Evolutionary conservation across 805 yeast genomes (phyloP).

Genomic region (Yamadazyma akitaensis): DNA sequence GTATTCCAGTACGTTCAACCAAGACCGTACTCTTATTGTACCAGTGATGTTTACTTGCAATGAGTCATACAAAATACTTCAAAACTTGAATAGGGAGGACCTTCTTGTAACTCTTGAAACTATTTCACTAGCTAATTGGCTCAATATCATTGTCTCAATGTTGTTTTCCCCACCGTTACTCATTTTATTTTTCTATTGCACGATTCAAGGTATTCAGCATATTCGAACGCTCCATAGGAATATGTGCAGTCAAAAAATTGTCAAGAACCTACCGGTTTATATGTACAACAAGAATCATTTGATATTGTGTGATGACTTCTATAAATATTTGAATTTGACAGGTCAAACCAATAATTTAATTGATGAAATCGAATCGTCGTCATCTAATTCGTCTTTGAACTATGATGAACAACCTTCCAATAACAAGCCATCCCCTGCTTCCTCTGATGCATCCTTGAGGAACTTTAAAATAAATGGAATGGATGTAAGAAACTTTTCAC

Average conservation of each 20-base stretch:
- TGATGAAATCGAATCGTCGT: slow-evolving; percentile 1
- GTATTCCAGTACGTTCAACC: slow-evolving; percentile 47
- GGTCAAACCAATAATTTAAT: slow-evolving; percentile 21
- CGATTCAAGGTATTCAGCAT: slow-evolving; percentile 28
- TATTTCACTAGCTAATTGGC: slow-evolving; percentile 35
- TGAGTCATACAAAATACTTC: slow-evolving; percentile 33
- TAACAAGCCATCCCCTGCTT: slow-evolving; percentile 14
- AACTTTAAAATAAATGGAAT: slow-evolving; percentile 43
- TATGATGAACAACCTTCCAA: not conserved
- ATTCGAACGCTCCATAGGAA: slow-evolving; percentile 25
- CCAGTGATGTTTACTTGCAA: slow-evolving; percentile 54
- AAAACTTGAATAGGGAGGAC: slow-evolving; percentile 7
- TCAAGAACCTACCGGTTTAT: slow-evolving; percentile 35
- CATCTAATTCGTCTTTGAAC: slow-evolving; percentile 4
- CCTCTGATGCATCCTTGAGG: slow-evolving; percentile 22
- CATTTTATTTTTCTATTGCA: slow-evolving; percentile 31
- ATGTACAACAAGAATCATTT: slow-evolving; percentile 35
- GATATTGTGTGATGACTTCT: slow-evolving; percentile 23
- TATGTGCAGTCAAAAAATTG: slow-evolving; percentile 28
- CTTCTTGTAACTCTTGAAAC: slow-evolving; percentile 24
- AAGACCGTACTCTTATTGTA: slow-evolving; percentile 33
- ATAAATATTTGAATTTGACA: slow-evolving; percentile 30
- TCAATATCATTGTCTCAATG: slow-evolving; percentile 39
- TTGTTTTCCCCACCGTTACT: slow-evolving; percentile 41
- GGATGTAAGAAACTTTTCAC: slow-evolving; percentile 21